Evolutionary conservation across 78 protist genomes (phyloP).

Genomic region (Dictyostelium purpureum): DNA sequence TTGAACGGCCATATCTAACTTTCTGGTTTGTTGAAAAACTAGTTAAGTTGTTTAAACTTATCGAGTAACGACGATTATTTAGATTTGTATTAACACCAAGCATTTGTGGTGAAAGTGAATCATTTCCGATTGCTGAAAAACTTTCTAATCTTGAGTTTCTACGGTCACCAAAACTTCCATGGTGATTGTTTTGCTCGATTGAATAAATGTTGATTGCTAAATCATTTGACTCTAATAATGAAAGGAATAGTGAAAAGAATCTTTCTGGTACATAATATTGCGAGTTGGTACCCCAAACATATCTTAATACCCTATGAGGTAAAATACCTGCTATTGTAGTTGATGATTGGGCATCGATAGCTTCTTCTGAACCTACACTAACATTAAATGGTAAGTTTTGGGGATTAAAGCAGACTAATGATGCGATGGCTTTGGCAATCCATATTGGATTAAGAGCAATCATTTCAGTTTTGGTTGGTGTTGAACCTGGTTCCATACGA

Average conservation of each 20-base stretch:
- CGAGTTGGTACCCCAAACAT: constrained; percentile 55
- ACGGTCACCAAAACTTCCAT: neutral
- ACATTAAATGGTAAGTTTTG: constrained; percentile 1
- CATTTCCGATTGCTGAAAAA: neutral
- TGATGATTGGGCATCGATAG: neutral
- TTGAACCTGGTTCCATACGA: constrained; percentile 48
- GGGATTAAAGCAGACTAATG: constrained; percentile 31
- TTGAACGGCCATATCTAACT: constrained; percentile 60
- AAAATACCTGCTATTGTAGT: constrained; percentile 8
- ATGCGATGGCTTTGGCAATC: constrained; percentile 47
- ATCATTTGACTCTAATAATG: constrained; percentile 37
- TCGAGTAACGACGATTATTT: neutral
- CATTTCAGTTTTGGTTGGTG: constrained; percentile 58
- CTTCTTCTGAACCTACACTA: neutral
- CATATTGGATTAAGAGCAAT: constrained; percentile 56
- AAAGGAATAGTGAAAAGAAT: constrained; percentile 58
- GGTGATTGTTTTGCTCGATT: neutral
- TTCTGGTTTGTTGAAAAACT: constrained; percentile 19
- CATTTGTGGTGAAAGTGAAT: neutral
- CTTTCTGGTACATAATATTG: constrained; percentile 60
- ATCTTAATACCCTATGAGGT: constrained; percentile 41
- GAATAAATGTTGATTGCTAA: constrained; percentile 57
- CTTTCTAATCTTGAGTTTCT: neutral
- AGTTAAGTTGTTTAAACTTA: no score
- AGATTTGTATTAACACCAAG: neutral